Percentiles rank a stretch among this genome's conserved stretches.
Evolutionary conservation across 2,329 filamentous ascomycete genomes (phyloP).

Genomic region (Penicillium psychrosexuale): DNA sequence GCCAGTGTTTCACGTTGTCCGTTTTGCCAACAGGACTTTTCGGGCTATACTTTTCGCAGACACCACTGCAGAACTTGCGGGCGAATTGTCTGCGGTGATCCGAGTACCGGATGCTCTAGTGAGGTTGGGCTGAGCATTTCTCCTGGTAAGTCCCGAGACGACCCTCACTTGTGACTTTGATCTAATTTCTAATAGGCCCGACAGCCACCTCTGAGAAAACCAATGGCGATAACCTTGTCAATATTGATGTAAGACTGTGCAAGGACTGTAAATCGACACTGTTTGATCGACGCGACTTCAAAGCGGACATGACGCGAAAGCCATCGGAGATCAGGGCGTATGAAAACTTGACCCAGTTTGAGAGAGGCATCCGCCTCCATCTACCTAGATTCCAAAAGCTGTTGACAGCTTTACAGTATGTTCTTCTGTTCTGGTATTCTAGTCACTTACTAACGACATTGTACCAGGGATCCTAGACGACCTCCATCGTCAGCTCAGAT

Average conservation of each 20-base stretch:
- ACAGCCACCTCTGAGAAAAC: conserved; percentile 45
- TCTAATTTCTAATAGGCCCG: conserved; percentile 35
- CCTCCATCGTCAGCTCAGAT: conserved; percentile 68
- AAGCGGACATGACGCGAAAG: conserved; percentile 63
- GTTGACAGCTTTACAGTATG: conserved; percentile 65
- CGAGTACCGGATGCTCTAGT: conserved; percentile 75
- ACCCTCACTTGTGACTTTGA: not conserved
- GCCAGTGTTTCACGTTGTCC: conserved; percentile 75
- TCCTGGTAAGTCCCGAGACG: conserved; percentile 50
- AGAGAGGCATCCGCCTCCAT: conserved; percentile 77
- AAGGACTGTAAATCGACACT: conserved; percentile 75
- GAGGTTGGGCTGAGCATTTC: conserved; percentile 79
- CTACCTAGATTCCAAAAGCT: conserved; percentile 81
- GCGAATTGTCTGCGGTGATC: conserved; percentile 86
- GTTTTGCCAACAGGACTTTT: conserved; percentile 94
- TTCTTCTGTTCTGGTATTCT: conserved; percentile 2
- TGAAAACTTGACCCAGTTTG: conserved; percentile 79
- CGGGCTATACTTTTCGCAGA: conserved; percentile 84
- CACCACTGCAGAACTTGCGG: conserved; percentile 96
- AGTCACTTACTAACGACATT: conserved; percentile 8
- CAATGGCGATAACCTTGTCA: conserved; percentile 52
- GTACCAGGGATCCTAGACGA: conserved; percentile 56
- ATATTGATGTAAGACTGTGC: conserved; percentile 85
- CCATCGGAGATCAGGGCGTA: conserved; percentile 77
- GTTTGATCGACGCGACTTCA: conserved; percentile 74